These are phyloP conservation scores for Abrus pulchellus DNA, from an alignment of 306 rosid species.

Conservation along the genomic window DNA sequence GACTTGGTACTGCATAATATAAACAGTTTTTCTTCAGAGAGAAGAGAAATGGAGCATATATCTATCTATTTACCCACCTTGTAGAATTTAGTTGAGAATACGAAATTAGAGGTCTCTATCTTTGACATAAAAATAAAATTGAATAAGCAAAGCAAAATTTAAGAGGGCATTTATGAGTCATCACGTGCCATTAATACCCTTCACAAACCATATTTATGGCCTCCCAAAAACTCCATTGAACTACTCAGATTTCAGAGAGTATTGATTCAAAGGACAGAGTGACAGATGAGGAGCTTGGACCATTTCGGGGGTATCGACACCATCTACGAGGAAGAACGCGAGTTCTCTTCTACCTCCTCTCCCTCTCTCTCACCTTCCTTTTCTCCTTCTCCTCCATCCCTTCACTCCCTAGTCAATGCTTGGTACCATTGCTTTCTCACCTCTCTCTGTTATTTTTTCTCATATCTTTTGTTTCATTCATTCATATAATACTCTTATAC, in stretches of 20 bases:
- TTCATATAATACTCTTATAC: not conserved
- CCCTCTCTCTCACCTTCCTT: conserved; percentile 65
- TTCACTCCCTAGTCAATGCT: conserved; percentile 63
- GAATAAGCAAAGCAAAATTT: conserved; percentile 40
- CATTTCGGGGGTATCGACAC: conserved; percentile 74
- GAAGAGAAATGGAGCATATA: not conserved
- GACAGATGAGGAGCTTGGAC: conserved; percentile 58
- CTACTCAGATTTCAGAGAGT: conserved; percentile 39
- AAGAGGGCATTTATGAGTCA: conserved; percentile 68
- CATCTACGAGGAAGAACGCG: conserved; percentile 82
- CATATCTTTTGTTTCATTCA: not conserved
- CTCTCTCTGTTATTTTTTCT: not conserved
- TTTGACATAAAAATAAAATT: not conserved
- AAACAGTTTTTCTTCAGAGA: not conserved
- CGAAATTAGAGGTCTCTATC: not conserved
- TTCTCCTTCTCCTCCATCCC: conserved; percentile 73
- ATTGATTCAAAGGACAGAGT: conserved; percentile 3
- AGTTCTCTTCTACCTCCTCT: conserved; percentile 69
- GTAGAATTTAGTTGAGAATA: not conserved
- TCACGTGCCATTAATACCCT: conserved; percentile 70
- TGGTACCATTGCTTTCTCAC: conserved; percentile 53
- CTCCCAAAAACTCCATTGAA: conserved; percentile 43
- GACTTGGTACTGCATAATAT: not conserved
- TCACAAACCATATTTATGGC: conserved; percentile 52
- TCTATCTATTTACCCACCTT: not conserved